phyloP scores from a whole-genome alignment of 805 yeast species.

The Ogataea zsoltii region DNA sequence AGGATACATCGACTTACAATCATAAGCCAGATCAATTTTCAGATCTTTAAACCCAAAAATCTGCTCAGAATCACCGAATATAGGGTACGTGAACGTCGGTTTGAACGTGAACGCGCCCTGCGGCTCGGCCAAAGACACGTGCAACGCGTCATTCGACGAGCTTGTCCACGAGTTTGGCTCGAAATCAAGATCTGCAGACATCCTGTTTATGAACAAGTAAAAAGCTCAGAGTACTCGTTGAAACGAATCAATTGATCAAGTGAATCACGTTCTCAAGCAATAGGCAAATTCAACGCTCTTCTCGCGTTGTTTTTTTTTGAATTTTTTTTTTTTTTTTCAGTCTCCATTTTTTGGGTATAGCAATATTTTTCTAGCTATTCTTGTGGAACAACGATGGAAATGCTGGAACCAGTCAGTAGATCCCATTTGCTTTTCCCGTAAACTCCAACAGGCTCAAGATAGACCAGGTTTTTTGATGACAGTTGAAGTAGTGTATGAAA shows the following conservation, averaged over 20 bases:
- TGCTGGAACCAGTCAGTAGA: slow-evolving; percentile 18
- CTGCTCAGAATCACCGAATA: slow-evolving; percentile 88
- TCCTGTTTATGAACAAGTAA: background rate
- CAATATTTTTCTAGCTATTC: slow-evolving; percentile 4
- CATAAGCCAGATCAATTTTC: slow-evolving; percentile 67
- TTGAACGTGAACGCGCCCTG: slow-evolving; percentile 62
- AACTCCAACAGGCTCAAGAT: slow-evolving; percentile 16
- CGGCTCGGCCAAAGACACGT: slow-evolving; percentile 59
- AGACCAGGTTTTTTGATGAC: slow-evolving; percentile 16
- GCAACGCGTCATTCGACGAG: slow-evolving; percentile 68
- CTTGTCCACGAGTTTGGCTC: slow-evolving; percentile 61
- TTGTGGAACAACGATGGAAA: slow-evolving; percentile 15
- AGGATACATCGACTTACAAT: slow-evolving; percentile 72
- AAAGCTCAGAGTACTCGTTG: too few species aligned
- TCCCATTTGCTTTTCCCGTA: slow-evolving; percentile 28
- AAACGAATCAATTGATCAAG: background rate
- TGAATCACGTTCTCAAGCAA: background rate
- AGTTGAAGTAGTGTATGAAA: slow-evolving; percentile 23
- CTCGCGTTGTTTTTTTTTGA: slow-evolving; percentile 3
- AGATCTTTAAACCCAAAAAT: slow-evolving; percentile 82
- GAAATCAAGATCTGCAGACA: slow-evolving; percentile 22
- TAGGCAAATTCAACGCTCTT: background rate
- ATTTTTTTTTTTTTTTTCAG: too few species aligned
- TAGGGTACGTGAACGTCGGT: slow-evolving; percentile 88
- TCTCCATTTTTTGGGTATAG: background rate